phyloP scores from a whole-genome alignment of 495 filamentous ascomycete genomes.

The Penicillium soppii region DNA sequence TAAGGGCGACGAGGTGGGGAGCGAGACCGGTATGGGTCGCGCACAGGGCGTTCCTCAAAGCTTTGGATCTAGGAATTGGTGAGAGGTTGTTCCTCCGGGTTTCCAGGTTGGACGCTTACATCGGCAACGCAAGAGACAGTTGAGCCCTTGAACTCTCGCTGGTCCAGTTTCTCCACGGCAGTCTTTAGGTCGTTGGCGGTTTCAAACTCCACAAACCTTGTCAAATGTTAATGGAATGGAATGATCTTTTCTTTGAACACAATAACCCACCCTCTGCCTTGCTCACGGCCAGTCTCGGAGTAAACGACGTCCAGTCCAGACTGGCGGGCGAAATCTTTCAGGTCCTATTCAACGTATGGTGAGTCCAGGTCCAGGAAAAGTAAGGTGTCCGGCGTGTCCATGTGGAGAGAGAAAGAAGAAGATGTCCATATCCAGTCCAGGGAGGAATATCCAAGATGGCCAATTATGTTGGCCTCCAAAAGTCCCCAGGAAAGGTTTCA shows the following conservation, averaged over 20 bases:
- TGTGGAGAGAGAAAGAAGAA: slow-evolving; percentile 5
- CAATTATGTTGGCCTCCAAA: slow-evolving; percentile 1
- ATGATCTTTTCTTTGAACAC: slow-evolving; percentile 6
- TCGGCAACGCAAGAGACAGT: slow-evolving; percentile 81
- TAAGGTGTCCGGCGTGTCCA: slow-evolving; percentile 34
- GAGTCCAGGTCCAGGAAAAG: slow-evolving; percentile 42
- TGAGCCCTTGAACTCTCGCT: slow-evolving; percentile 84
- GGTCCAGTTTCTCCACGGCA: slow-evolving; percentile 90
- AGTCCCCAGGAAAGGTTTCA: neutral
- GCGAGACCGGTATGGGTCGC: slow-evolving; percentile 72
- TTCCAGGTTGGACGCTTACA: slow-evolving; percentile 53
- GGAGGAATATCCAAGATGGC: slow-evolving; percentile 10
- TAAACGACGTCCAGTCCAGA: slow-evolving; percentile 97
- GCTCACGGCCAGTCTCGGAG: slow-evolving; percentile 91
- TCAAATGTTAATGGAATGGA: slow-evolving; percentile 27
- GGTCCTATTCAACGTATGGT: slow-evolving; percentile 66
- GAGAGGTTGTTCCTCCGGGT: slow-evolving; percentile 23
- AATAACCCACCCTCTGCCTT: slow-evolving; percentile 81
- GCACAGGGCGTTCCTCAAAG: slow-evolving; percentile 64
- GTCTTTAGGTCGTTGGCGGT: slow-evolving; percentile 83
- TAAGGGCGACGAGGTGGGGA: slow-evolving; percentile 68
- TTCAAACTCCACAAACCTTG: slow-evolving; percentile 97
- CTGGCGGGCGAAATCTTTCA: slow-evolving; percentile 98
- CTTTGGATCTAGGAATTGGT: slow-evolving; percentile 53
- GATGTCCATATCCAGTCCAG: slow-evolving; percentile 22